phyloP scores from a whole-genome alignment of 768 basidiomycete genomes.

The Favolaschia claudopus region DNA sequence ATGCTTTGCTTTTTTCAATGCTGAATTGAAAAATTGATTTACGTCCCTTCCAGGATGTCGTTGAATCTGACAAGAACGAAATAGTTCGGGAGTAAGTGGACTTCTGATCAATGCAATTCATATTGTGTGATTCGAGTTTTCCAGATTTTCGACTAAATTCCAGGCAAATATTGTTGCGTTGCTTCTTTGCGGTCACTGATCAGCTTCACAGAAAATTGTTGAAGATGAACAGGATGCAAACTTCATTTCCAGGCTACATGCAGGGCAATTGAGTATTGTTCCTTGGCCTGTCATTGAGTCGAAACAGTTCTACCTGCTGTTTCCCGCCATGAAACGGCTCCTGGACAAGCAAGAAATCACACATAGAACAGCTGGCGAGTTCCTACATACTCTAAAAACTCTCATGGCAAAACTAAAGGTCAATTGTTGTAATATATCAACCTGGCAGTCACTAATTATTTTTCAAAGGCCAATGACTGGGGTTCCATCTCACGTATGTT shows the following conservation, averaged over 20 bases:
- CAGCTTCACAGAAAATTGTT: slow-evolving; percentile 56
- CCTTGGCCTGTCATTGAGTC: slow-evolving; percentile 78
- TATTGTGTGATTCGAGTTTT: not conserved
- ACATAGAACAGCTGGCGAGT: slow-evolving; percentile 59
- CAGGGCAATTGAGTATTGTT: slow-evolving; percentile 61
- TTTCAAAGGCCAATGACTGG: slow-evolving; percentile 66
- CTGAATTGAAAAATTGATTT: not conserved
- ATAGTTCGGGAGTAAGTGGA: slow-evolving; percentile 61
- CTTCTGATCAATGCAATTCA: not conserved
- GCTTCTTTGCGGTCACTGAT: not conserved
- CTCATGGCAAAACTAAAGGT: slow-evolving; percentile 76
- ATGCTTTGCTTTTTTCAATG: not conserved
- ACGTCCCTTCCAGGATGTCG: slow-evolving; percentile 56
- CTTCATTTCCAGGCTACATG: slow-evolving; percentile 67
- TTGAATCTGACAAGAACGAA: slow-evolving; percentile 66
- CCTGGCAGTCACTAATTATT: not conserved
- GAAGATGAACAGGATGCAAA: slow-evolving; percentile 66
- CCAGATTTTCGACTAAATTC: slow-evolving; percentile 64
- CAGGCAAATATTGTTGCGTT: slow-evolving; percentile 25
- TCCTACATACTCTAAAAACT: slow-evolving; percentile 64
- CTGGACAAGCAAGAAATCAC: slow-evolving; percentile 59
- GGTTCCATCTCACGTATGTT: slow-evolving; percentile 65
- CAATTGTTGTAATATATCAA: not conserved
- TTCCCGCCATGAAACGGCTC: slow-evolving; percentile 52
- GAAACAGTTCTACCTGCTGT: slow-evolving; percentile 64